Evolutionary conservation across 1,284 basidiomycete species (phyloP).

Genomic region (Puccinia horiana): DNA sequence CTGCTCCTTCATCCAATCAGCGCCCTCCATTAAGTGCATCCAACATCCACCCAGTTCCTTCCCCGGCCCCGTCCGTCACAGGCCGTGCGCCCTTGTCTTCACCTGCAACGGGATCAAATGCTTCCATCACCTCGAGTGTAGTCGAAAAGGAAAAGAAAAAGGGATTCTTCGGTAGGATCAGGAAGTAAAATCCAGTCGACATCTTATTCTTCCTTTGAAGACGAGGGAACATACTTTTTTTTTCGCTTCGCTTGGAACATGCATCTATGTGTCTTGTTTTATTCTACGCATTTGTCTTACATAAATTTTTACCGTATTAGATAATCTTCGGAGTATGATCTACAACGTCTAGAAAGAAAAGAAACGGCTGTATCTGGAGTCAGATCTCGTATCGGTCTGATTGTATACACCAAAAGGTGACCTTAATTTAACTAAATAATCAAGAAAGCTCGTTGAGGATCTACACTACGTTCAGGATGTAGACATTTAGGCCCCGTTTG

Average conservation of each 20-base stretch:
- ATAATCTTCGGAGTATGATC: neutral
- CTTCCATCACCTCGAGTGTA: slow-evolving; percentile 1
- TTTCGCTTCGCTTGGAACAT: slow-evolving; percentile 6
- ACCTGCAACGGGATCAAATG: slow-evolving; percentile 21
- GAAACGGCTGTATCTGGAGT: neutral
- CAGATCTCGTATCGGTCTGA: neutral
- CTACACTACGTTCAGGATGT: no score
- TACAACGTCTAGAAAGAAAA: neutral
- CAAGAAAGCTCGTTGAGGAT: no score
- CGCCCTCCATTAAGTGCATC: neutral
- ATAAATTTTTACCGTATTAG: no score
- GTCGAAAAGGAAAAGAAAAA: slow-evolving; percentile 44
- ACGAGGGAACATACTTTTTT: neutral
- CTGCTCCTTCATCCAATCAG: neutral
- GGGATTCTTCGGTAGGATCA: slow-evolving; percentile 40
- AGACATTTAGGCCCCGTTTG: no score
- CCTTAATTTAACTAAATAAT: neutral
- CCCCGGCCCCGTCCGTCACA: neutral
- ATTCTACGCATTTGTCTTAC: neutral
- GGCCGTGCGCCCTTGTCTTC: neutral
- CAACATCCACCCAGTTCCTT: neutral
- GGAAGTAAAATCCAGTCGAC: slow-evolving; percentile 9
- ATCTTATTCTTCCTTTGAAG: neutral
- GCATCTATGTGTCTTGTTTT: neutral
- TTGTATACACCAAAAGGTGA: neutral